phyloP scores from a whole-genome alignment of 352 stramenopile genomes.

The Phytophthora boehmeriae region DNA sequence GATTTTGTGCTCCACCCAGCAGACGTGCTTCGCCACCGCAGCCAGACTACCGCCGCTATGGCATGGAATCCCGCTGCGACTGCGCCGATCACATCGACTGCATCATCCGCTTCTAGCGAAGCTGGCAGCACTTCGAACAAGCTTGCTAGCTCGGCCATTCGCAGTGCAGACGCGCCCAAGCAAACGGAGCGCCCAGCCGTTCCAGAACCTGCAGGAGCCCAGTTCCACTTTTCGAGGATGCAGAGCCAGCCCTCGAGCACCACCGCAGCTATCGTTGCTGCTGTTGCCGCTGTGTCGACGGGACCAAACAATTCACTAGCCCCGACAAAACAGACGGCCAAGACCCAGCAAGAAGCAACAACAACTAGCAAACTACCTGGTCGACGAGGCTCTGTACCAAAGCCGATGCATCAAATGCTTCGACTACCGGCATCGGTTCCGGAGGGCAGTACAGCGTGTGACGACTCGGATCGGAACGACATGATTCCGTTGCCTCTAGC shows the following conservation, averaged over 20 bases:
- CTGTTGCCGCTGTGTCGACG: conserved; percentile 11
- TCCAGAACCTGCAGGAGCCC: conserved; percentile 13
- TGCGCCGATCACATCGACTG: conserved; percentile 16
- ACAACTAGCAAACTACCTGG: conserved; percentile 21
- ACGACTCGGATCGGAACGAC: conserved; percentile 33
- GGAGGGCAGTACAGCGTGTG: conserved; percentile 14
- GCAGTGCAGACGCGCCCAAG: conserved; percentile 10
- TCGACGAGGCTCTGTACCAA: conserved; percentile 24
- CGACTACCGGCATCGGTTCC: conserved; percentile 26
- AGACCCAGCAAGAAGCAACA: not conserved
- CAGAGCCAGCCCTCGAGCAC: conserved; percentile 21
- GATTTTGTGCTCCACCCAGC: conserved; percentile 27
- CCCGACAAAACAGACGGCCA: conserved; percentile 2
- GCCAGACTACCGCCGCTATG: conserved; percentile 24
- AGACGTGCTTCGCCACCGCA: conserved; percentile 38
- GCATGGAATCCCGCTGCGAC: conserved; percentile 31
- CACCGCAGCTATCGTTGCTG: conserved; percentile 36
- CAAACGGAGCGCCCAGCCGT: not conserved
- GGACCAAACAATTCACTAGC: conserved; percentile 4
- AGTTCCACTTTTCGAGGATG: conserved; percentile 31
- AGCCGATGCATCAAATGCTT: conserved; percentile 24
- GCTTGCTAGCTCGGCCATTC: conserved; percentile 23
- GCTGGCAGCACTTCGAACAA: conserved; percentile 15
- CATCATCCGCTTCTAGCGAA: conserved; percentile 11
- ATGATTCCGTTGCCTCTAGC: conserved; percentile 36